These are phyloP conservation scores for Fusarium odoratissimum DNA, from an alignment of 2,329 filamentous ascomycete species.

Conservation along the genomic window DNA sequence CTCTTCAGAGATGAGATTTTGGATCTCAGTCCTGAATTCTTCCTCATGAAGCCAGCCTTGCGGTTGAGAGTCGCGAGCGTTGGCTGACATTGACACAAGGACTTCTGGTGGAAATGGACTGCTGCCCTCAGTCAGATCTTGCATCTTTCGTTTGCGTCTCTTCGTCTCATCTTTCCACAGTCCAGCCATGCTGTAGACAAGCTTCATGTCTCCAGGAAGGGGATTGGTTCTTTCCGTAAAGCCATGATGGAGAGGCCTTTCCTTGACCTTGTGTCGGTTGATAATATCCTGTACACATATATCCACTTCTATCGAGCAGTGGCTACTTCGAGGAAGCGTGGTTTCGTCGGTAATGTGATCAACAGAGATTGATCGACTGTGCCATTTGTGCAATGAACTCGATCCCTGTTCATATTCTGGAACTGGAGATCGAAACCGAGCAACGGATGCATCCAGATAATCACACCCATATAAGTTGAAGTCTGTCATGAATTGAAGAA, in stretches of 20 bases:
- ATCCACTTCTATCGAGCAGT: slow-evolving; percentile 91
- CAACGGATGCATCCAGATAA: slow-evolving; percentile 79
- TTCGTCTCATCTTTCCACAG: slow-evolving; percentile 92
- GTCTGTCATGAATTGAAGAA: slow-evolving; percentile 97
- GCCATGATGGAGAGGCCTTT: slow-evolving; percentile 85
- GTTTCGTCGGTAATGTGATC: slow-evolving; percentile 64
- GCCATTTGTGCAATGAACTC: slow-evolving; percentile 79
- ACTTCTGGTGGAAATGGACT: slow-evolving; percentile 85
- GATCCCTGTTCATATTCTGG: slow-evolving; percentile 73
- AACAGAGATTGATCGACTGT: slow-evolving; percentile 75
- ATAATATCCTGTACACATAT: slow-evolving; percentile 88
- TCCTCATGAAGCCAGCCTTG: slow-evolving; percentile 94
- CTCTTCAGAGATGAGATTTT: slow-evolving; percentile 73
- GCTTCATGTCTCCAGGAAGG: slow-evolving; percentile 75
- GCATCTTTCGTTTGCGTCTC: slow-evolving; percentile 79
- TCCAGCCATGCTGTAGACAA: slow-evolving; percentile 93
- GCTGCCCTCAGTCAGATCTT: slow-evolving; percentile 70
- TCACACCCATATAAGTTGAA: slow-evolving; percentile 97
- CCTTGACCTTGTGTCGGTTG: slow-evolving; percentile 80
- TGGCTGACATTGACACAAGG: slow-evolving; percentile 89
- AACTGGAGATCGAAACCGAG: slow-evolving; percentile 79
- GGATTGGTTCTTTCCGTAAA: slow-evolving; percentile 80
- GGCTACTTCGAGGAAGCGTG: slow-evolving; percentile 79
- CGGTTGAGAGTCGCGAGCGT: slow-evolving; percentile 76
- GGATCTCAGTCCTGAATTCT: slow-evolving; percentile 77